Evolutionary conservation across 768 basidiomycete species (phyloP).

Genomic region (Leccinum pellstonianum): DNA sequence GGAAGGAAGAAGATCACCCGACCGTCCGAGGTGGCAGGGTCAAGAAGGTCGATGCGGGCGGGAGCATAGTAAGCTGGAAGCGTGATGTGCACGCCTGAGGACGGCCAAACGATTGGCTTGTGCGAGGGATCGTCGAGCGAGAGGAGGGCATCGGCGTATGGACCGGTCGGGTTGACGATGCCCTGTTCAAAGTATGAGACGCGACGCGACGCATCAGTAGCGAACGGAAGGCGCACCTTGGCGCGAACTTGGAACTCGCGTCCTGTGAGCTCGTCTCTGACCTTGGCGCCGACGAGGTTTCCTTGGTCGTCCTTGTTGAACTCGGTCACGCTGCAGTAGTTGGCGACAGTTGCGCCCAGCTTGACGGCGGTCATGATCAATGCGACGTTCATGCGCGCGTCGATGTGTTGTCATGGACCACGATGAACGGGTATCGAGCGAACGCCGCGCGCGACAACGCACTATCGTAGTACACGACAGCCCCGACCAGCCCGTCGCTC

Average conservation of each 20-base stretch:
- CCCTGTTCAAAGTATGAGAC: constrained; percentile 46
- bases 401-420: constrained; percentile 87
- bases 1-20: too few relatives aligned
- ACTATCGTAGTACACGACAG: constrained; percentile 98
- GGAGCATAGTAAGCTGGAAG: constrained; percentile 97
- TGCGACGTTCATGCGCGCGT: constrained; percentile 97
- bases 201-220: background rate
- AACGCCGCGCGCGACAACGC: constrained; percentile 15
- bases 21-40: constrained; percentile 65
- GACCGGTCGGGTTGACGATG: constrained; percentile 95
- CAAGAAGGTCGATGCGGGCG: constrained; percentile 90
- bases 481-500: constrained; percentile 85
- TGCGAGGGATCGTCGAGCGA: constrained; percentile 75
- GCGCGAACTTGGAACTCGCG: constrained; percentile 79
- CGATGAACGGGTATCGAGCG: background rate
- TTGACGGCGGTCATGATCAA: constrained; percentile 93
- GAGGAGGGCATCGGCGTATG: constrained; percentile 85
- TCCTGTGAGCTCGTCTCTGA: constrained; percentile 82
- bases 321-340: constrained; percentile 83
- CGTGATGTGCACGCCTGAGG: constrained; percentile 93
- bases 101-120: constrained; percentile 87
- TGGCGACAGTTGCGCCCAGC: constrained; percentile 82
- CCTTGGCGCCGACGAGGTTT: constrained; percentile 66
- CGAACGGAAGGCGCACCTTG: constrained; percentile 48
- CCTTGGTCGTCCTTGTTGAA: constrained; percentile 68